phyloP scores from a whole-genome alignment of 441 rosid genomes.

The Euphorbia schlechtendalii region DNA sequence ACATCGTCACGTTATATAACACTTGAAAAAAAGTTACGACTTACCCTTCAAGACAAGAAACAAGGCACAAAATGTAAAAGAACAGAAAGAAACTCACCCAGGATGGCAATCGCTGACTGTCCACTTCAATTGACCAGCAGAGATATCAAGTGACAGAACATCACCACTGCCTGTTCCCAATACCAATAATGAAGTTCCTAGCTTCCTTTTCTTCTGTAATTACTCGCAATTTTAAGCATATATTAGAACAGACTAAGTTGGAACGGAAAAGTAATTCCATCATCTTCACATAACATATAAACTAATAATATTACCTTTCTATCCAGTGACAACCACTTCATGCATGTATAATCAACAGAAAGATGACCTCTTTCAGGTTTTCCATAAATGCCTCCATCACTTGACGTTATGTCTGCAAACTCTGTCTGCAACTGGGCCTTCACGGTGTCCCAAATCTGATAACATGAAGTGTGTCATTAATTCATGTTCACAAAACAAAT shows the following conservation, averaged over 20 bases:
- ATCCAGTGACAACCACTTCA: slow-evolving; percentile 69
- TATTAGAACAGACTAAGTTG: slow-evolving; percentile 7
- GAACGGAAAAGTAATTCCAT: not conserved
- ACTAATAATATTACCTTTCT: slow-evolving; percentile 37
- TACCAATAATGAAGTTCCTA: slow-evolving; percentile 54
- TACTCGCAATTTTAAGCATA: slow-evolving; percentile 10
- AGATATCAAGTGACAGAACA: slow-evolving; percentile 80
- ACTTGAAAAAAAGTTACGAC: not conserved
- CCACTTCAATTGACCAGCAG: slow-evolving; percentile 90
- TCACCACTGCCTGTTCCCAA: slow-evolving; percentile 96
- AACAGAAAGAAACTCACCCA: slow-evolving; percentile 51
- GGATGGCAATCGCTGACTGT: slow-evolving; percentile 83
- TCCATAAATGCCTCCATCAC: slow-evolving; percentile 32
- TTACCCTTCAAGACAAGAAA: not conserved
- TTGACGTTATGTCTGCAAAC: slow-evolving; percentile 60
- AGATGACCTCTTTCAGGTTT: slow-evolving; percentile 61
- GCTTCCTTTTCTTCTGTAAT: slow-evolving; percentile 82
- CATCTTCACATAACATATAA: not conserved
- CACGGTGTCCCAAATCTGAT: slow-evolving; percentile 76
- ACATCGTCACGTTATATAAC: not conserved
- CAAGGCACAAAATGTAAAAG: not conserved
- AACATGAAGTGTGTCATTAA: not conserved
- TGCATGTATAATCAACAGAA: slow-evolving; percentile 73
- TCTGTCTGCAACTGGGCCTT: slow-evolving; percentile 75
- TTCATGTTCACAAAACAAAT: not conserved